Evolutionary conservation across 116 monocot species (phyloP), one percentile per base, ranked within the genome.

Genomic region (Thalassia testudinum): DNA sequence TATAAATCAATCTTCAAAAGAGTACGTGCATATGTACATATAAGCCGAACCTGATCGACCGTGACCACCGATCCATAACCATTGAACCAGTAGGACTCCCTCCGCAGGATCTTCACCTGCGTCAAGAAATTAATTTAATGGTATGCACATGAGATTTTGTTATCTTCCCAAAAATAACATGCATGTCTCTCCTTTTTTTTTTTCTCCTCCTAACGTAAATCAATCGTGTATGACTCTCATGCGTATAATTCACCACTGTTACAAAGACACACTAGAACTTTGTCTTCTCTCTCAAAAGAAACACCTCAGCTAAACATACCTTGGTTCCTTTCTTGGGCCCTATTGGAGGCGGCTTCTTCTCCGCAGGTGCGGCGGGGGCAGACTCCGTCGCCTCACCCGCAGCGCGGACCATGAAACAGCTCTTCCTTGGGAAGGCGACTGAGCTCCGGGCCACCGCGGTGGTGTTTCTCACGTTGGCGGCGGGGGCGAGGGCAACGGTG

Each of bases 271-370:
- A n/a, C n/a, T n/a, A n/a, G n/a, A n/a, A n/a, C n/a, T n/a, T n/a
- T n/a, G n/a, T n/a, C n/a, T n/a, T n/a, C n/a, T n/a, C n/a, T n/a
- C n/a, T n/a, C n/a, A n/a, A n/a, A n/a, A n/a, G n/a, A n/a, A n/a
- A n/a, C n/a, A n/a, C n/a, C n/a, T n/a, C n/a, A n/a, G n/a, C n/a
- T n/a, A n/a, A 34, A 34, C 30, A 34, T 34, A 79, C 89, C 89
- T 89, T 80, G 37, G 77, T 40, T n/a, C 89, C 89, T 38, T 79
- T 89, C 74, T 89, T 89, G 60, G 89, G 89, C n/a, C 89, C 83
- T 12, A 79, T 47, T 0, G 83, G 74, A 0, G 77, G 69, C 0
- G 82, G 73, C 67, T 69, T 71, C 19, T 42, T 62, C 0, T 25
- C 34, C 44, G 50, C 37, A 14, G 53, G 48, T 66, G 60, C 53